A percentile compares a stretch with the other conserved stretches of the same genome.
Evolutionary conservation across 2,329 filamentous ascomycete genomes (phyloP).

Genomic region (Clonostachys rosea): DNA sequence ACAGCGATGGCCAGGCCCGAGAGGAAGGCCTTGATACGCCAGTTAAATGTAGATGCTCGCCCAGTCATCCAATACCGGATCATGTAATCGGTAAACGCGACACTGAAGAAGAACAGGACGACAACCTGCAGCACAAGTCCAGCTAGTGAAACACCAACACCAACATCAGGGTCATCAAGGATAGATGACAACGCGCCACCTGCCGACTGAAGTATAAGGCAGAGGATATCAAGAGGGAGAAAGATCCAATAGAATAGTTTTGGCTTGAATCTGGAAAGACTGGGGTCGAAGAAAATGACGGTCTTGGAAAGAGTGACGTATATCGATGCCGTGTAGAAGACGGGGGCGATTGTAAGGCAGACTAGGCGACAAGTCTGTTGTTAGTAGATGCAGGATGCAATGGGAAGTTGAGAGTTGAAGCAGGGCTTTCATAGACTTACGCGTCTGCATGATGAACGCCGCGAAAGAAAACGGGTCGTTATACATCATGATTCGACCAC

Average conservation of each 20-base stretch:
- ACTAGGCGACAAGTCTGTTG: conserved; percentile 17
- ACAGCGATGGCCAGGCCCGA: conserved; percentile 47
- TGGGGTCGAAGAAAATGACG: conserved; percentile 30
- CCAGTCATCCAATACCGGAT: conserved; percentile 28
- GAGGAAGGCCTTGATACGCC: conserved; percentile 39
- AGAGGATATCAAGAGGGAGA: conserved; percentile 51
- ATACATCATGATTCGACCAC: conserved; percentile 52
- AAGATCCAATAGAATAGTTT: conserved; percentile 40
- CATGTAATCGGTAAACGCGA: conserved; percentile 44
- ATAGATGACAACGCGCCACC: conserved; percentile 49
- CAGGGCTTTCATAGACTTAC: conserved; percentile 14
- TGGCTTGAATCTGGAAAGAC: conserved; percentile 36
- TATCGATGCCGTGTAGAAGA: conserved; percentile 55
- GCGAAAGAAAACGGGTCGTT: conserved; percentile 52
- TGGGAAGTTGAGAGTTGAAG: conserved; percentile 31
- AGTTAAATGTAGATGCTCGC: conserved; percentile 11
- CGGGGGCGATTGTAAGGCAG: conserved; percentile 47
- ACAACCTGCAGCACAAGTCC: conserved; percentile 56
- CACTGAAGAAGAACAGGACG: conserved; percentile 47
- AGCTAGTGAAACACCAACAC: conserved; percentile 34
- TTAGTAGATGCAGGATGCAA: neutral
- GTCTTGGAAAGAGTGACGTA: conserved; percentile 54
- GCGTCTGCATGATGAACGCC: conserved; percentile 61
- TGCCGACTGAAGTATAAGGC: conserved; percentile 50
- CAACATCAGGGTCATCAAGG: conserved; percentile 24